Evolutionary conservation across 768 basidiomycete species (phyloP), one percentile per base, ranked within the genome.

Genomic region (Boletus vermiculosoides): DNA sequence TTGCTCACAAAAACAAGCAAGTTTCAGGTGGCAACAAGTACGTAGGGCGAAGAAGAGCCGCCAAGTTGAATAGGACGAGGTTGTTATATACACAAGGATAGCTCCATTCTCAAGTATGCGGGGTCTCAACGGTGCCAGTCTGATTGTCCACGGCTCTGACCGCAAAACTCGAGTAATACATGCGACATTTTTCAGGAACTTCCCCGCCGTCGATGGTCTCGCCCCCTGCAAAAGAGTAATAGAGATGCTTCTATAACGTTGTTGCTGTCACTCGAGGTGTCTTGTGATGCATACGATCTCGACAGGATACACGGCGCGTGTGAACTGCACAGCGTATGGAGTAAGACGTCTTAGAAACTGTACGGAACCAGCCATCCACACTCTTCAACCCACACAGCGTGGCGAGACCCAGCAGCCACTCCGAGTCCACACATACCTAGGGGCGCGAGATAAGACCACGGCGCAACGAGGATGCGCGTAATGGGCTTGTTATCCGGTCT

Each of bases 111-210:
- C 54, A 46, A 66, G 62, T 57, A 65, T 51, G 62, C 66, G 68
- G 69, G 71, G 69, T 72, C 69, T 66, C 55, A 57, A 60, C 54
- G 57, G 53, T 63, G 65, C 70, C 64, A 69, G 47, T 47, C 5
- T 61, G 51, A 54, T 50, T 54, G 56, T 41, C 63, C 54, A 68
- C 67, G 50, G 53, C 51, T 52, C 39, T 37, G 45, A 33, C 55
- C 55, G 31, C 52, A 36, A 36, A 55, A 31, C 50, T 56, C 45
- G 49, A 56, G 39, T 62, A 62, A 54, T 62, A 52, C 56, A 64
- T 45, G 47, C 59, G 55, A 60, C 52, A 52, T 28, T 48, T 65
- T 63, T 58, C 64, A 64, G 64, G 57, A 54, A 71, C 61, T 31
- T 45, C 28, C 41, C 25, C 52, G 23, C 31, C 47, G 50, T 63